Percentiles rank a stretch among this genome's conserved stretches.
These are phyloP conservation scores for Dothideomycetidae sp. DNA, from an alignment of 2,329 filamentous ascomycete species.

Conservation along the genomic window DNA sequence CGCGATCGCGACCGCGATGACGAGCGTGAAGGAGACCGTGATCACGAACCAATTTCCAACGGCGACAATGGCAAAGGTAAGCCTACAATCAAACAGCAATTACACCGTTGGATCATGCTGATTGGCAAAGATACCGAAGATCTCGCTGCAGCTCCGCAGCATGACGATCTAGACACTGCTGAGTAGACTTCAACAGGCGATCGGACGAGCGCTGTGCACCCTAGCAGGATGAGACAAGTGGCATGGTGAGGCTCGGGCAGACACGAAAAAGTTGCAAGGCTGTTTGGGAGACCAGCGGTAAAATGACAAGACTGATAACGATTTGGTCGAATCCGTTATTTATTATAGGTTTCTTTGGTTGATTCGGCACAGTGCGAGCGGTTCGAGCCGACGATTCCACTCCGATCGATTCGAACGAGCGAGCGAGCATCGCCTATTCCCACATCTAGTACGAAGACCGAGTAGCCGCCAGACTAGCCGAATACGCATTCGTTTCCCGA, in stretches of 20 bases:
- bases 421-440: not conserved
- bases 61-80: conserved; percentile 84
- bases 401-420: not conserved
- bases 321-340: no score
- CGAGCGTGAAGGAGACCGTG: conserved; percentile 42
- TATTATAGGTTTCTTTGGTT: conserved; percentile 2
- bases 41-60: conserved; percentile 35
- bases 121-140: conserved; percentile 33
- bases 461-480: not conserved
- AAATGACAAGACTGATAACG: not conserved
- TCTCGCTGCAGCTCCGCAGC: conserved; percentile 68
- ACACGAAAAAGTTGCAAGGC: not conserved
- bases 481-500: not conserved
- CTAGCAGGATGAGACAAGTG: not conserved
- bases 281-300: not conserved
- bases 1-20: conserved; percentile 44
- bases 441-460: not conserved
- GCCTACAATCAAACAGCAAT: no score
- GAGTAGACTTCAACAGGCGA: conserved; percentile 40
- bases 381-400: conserved; percentile 1
- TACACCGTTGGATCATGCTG: no score
- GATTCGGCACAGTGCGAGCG: conserved; percentile 9
- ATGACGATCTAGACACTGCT: conserved; percentile 92
- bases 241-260: not conserved
- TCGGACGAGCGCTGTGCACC: not conserved